phyloP scores from a whole-genome alignment of 345 rosid genomes.

The Moricandia moricandioides region DNA sequence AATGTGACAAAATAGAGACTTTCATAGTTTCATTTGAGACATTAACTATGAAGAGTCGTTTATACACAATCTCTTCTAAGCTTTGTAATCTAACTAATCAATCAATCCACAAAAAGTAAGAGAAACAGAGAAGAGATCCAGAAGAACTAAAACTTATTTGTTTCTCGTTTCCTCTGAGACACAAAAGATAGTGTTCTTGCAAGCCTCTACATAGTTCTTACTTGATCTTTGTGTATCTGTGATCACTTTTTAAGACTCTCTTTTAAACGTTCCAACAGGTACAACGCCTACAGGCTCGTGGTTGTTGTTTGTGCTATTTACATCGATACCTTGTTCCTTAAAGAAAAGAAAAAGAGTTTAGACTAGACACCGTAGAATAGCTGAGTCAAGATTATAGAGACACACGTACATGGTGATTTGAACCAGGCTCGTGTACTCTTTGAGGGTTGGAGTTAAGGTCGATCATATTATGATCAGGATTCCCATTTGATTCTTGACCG shows the following conservation, averaged over 20 bases:
- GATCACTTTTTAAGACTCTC: conserved; percentile 52
- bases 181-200: conserved; percentile 8
- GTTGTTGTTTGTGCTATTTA: conserved; percentile 41
- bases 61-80: background rate
- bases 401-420: conserved; percentile 52
- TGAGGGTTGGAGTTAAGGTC: conserved; percentile 78
- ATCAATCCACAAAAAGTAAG: background rate
- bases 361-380: background rate
- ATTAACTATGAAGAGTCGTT: background rate
- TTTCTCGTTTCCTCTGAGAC: background rate
- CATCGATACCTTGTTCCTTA: conserved; percentile 51
- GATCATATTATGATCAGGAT: conserved; percentile 49
- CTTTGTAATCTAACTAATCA: conserved; percentile 15
- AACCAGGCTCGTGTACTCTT: conserved; percentile 50
- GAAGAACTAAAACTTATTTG: background rate
- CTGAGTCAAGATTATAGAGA: background rate
- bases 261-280: conserved; percentile 52
- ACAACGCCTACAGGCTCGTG: conserved; percentile 48
- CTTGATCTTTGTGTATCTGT: conserved; percentile 37
- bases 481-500: conserved; percentile 29
- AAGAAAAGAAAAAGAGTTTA: background rate
- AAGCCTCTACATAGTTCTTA: conserved; percentile 10
- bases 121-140: background rate
- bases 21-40: background rate
- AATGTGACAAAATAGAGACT: background rate